Percentiles rank a stretch among this genome's conserved stretches.
Conservation (phyloP, 805 yeast genomes). For the Candida incommunis region DNA sequence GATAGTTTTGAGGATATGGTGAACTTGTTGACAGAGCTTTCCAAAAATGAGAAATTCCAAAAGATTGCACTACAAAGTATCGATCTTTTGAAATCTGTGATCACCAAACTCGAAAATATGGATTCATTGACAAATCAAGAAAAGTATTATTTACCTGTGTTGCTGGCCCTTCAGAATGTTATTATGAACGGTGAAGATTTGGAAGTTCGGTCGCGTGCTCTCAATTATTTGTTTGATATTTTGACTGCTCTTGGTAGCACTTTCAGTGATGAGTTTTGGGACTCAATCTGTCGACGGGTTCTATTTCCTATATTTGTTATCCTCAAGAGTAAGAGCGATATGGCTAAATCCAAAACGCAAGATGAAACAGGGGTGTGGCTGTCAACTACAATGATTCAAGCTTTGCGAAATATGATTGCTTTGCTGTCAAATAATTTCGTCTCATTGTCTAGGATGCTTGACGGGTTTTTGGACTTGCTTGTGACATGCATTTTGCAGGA, state of each 20-base stretch:
- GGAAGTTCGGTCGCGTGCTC: conserved; percentile 83
- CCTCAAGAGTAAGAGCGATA: conserved; percentile 60
- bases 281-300: conserved; percentile 56
- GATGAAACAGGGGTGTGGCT: conserved; percentile 93
- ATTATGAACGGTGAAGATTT: conserved; percentile 89
- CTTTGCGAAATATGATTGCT: conserved; percentile 74
- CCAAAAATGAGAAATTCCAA: conserved; percentile 75
- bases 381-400: conserved; percentile 91
- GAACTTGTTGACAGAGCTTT: conserved; percentile 62
- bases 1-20: conserved; percentile 56
- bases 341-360: conserved; percentile 48
- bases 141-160: conserved; percentile 75
- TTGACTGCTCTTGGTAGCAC: conserved; percentile 65
- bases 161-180: conserved; percentile 72
- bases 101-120: conserved; percentile 9
- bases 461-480: conserved; percentile 63
- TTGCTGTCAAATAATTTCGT: conserved; percentile 74
- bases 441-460: conserved; percentile 56
- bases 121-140: conserved; percentile 4
- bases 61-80: conserved; percentile 69
- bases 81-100: conserved; percentile 45
- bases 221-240: conserved; percentile 69
- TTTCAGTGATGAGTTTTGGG: conserved; percentile 73
- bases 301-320: conserved; percentile 85
- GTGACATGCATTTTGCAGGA: conserved; percentile 90